Evolutionary conservation across 148 eudicot species (phyloP).

Genomic region (Nyssa sinensis): DNA sequence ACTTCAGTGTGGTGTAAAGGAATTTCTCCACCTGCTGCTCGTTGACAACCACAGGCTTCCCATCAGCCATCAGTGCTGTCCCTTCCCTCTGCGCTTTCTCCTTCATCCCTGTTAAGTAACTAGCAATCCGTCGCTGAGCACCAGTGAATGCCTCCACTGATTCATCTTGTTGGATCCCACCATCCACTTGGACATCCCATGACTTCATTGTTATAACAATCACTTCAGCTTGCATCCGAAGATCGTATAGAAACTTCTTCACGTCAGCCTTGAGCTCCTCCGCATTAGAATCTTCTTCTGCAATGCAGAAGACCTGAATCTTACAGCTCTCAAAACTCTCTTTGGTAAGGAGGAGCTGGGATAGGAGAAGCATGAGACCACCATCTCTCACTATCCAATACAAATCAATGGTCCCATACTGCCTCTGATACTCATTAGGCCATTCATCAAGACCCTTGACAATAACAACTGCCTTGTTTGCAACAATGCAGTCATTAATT

Average conservation of each 20-base stretch:
- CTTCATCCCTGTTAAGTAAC: constrained; percentile 60
- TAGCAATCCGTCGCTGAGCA: constrained; percentile 64
- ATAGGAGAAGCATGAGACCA: constrained; percentile 96
- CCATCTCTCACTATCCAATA: constrained; percentile 99
- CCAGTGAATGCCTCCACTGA: constrained; percentile 73
- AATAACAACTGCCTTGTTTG: constrained; percentile 95
- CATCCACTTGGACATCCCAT: constrained; percentile 74
- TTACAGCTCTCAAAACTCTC: constrained; percentile 96
- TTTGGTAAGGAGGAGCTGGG: constrained; percentile 91
- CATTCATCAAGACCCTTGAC: constrained; percentile 98
- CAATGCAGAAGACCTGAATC: constrained; percentile 95
- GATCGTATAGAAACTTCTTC: constrained; percentile 89
- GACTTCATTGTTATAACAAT: constrained; percentile 86
- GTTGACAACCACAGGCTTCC: constrained; percentile 67
- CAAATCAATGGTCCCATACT: constrained; percentile 91
- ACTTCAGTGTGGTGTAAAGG: constrained; percentile 79
- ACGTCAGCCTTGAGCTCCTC: constrained; percentile 89
- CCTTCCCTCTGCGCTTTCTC: constrained; percentile 56
- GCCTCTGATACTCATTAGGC: constrained; percentile 94
- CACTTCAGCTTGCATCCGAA: constrained; percentile 95
- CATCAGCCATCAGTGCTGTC: constrained; percentile 69
- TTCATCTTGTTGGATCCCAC: constrained; percentile 65
- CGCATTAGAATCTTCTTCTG: constrained; percentile 94
- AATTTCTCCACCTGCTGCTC: constrained; percentile 96
- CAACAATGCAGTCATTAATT: constrained; percentile 93